A percentile compares a stretch with the other conserved stretches of the same genome.
These are phyloP conservation scores for Ogataea trehalophila DNA, from an alignment of 805 yeast species.

Conservation along the genomic window DNA sequence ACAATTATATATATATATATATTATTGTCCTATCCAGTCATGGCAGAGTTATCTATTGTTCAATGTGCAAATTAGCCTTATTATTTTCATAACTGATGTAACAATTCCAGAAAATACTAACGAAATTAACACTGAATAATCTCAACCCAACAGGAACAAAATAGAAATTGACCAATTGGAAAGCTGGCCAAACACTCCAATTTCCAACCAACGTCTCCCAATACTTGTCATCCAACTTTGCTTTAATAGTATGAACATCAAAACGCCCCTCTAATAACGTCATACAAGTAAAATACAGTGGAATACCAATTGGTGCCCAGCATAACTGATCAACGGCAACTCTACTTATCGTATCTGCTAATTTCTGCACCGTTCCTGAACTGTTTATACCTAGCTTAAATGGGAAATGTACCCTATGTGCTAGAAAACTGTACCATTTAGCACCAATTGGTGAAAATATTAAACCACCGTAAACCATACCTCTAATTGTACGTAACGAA, in stretches of 20 bases:
- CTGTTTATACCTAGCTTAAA: constrained; percentile 1
- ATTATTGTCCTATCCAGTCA: too few species aligned
- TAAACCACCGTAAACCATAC: constrained; percentile 64
- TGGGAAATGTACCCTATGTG: constrained; percentile 36
- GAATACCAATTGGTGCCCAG: constrained; percentile 78
- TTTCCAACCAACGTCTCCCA: constrained; percentile 66
- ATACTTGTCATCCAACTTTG: constrained; percentile 47
- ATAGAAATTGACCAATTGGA: constrained; percentile 75
- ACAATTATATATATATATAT: not conserved
- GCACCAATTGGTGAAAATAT: constrained; percentile 75
- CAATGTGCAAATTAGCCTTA: constrained; percentile 9
- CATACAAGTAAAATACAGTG: constrained; percentile 66
- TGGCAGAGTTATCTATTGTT: not conserved
- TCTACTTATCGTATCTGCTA: constrained; percentile 38
- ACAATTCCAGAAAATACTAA: constrained; percentile 82
- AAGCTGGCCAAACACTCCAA: constrained; percentile 88
- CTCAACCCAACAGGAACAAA: constrained; percentile 70
- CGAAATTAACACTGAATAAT: constrained; percentile 60
- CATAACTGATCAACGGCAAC: constrained; percentile 67
- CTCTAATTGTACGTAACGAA: constrained; percentile 51
- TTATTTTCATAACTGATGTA: constrained; percentile 58
- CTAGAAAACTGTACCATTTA: constrained; percentile 59
- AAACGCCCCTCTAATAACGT: constrained; percentile 55
- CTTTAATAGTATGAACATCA: constrained; percentile 33
- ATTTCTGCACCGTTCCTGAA: constrained; percentile 8